Evolutionary conservation across 306 rosid species (phyloP), one percentile per base, ranked within the genome.

Genomic region (Elaeagnus macrophylla): DNA sequence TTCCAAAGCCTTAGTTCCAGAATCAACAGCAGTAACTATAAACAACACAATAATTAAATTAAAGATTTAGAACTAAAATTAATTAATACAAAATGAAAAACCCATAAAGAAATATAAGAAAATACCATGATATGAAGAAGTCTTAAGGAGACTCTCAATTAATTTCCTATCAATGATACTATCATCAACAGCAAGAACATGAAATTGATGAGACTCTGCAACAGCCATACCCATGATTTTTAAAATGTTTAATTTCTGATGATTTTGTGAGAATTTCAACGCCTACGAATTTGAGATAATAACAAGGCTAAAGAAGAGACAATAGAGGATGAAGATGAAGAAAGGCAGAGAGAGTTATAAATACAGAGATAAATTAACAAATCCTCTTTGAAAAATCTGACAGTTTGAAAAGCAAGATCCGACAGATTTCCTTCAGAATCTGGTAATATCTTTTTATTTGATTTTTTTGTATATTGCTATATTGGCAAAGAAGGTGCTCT

Each of bases 131-230:
- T 72, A 89, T 13, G 89, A 83, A 63, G 95, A 89, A 51, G 81
- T 89, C 67, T 79, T 85, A 72, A 89, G 95, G 60, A 89, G 85
- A 40, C 74, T 76, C 67, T 89, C 95, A 56, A 89, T 89, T 73
- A 89, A 46, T 71, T 81, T 89, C 61, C 95, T 67, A 54, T 89
- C 97, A 61, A 89, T 62, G 6, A 72, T 44, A 61, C 87, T 79
- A 32, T 89, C 97, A 73, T 89, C 95, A 44, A 85, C 95, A 47
- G 97, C 97, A 68, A 89, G 59, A 39, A 89, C 94, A 71, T 85
- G 97, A 54, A 85, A 85, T 66, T 65, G 88, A 41, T 45, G 55
- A 7, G 79, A 36, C 47, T 78, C 77, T 25, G 4, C 32, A 17
- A 68, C 46, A 72, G 75, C 67, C 62, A 86, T 46, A 63, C 66